A percentile compares a stretch with the other conserved stretches of the same genome.
Evolutionary conservation across 2,329 filamentous ascomycete genomes (phyloP).

Genomic region (Ascochyta fabae): DNA sequence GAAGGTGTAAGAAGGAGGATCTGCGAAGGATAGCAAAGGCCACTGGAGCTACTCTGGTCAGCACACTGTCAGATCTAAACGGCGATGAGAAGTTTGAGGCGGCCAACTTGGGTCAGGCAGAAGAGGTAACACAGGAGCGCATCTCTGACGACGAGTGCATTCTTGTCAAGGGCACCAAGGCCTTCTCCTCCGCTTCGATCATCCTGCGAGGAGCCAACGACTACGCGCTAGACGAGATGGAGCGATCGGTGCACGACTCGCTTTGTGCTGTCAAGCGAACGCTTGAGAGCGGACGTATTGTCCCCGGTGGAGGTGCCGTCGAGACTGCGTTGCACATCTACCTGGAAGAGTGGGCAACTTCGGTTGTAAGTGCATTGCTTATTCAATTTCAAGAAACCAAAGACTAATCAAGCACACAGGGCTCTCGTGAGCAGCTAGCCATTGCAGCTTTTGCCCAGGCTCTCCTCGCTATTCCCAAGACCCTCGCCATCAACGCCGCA

Average conservation of each 20-base stretch:
- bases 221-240: slow-evolving; percentile 98
- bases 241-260: slow-evolving; percentile 96
- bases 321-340: slow-evolving; percentile 99
- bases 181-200: slow-evolving; percentile 91
- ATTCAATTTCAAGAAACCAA: slow-evolving; percentile 72
- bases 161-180: slow-evolving; percentile 92
- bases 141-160: slow-evolving; percentile 99
- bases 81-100: slow-evolving; percentile 96
- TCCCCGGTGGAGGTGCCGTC: slow-evolving; percentile 93
- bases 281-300: slow-evolving; percentile 93
- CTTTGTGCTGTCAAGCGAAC: slow-evolving; percentile 97
- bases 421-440: slow-evolving; percentile 94
- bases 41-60: slow-evolving; percentile 90
- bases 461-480: slow-evolving; percentile 94
- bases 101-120: slow-evolving; percentile 85
- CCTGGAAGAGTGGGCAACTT: slow-evolving; percentile 97
- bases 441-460: slow-evolving; percentile 97
- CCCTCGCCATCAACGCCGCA: slow-evolving; percentile 93
- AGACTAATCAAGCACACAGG: slow-evolving; percentile 49
- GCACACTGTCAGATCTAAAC: slow-evolving; percentile 93
- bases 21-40: slow-evolving; percentile 93
- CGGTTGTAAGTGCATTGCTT: slow-evolving; percentile 84
- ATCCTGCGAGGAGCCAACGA: slow-evolving; percentile 96
- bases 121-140: slow-evolving; percentile 96
- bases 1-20: slow-evolving; percentile 98